Conservation (phyloP, 1,284 basidiomycete genomes). For the Wallemia hederae region DNA sequence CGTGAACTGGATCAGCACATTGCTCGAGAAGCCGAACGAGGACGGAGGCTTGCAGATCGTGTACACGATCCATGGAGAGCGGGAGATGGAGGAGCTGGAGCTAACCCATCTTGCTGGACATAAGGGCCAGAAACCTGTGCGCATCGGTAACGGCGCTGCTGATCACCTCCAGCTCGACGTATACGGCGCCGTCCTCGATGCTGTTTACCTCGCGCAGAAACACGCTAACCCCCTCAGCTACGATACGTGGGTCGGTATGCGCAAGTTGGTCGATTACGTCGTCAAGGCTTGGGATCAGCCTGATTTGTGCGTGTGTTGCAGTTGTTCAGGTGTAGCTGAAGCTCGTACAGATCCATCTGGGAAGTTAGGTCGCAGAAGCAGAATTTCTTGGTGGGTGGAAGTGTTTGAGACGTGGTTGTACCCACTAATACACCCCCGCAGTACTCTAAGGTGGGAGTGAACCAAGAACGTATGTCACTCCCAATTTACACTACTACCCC, state of each 20-base stretch:
- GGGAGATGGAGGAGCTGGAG: slow-evolving; percentile 47
- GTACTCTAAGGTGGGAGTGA: too few relatives aligned
- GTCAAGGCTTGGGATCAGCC: slow-evolving; percentile 11
- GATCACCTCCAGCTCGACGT: slow-evolving; percentile 75
- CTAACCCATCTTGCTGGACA: slow-evolving; percentile 57
- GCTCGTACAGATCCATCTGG: slow-evolving; percentile 16
- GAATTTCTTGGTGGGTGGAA: slow-evolving; percentile 41
- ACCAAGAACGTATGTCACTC: slow-evolving; percentile 30
- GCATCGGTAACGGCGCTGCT: slow-evolving; percentile 67
- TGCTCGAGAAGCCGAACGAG: slow-evolving; percentile 22
- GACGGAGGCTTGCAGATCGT: slow-evolving; percentile 76
- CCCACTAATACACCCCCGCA: too few relatives aligned
- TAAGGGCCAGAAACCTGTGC: slow-evolving; percentile 29
- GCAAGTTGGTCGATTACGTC: slow-evolving; percentile 18
- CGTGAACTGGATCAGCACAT: slow-evolving; percentile 6
- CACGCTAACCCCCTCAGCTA: slow-evolving; percentile 21
- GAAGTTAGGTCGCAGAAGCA: slow-evolving; percentile 52
- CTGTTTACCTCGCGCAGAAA: slow-evolving; percentile 76
- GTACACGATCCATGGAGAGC: slow-evolving; percentile 44
- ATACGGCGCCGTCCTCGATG: slow-evolving; percentile 43
- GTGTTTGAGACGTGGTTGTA: neutral
- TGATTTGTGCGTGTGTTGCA: slow-evolving; percentile 14
- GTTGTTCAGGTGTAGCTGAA: neutral
- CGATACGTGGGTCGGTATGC: slow-evolving; percentile 18
- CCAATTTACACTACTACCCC: slow-evolving; percentile 1